phyloP scores from a whole-genome alignment of 371 early-diverging fungal species.

The Rhizopus stolonifer region DNA sequence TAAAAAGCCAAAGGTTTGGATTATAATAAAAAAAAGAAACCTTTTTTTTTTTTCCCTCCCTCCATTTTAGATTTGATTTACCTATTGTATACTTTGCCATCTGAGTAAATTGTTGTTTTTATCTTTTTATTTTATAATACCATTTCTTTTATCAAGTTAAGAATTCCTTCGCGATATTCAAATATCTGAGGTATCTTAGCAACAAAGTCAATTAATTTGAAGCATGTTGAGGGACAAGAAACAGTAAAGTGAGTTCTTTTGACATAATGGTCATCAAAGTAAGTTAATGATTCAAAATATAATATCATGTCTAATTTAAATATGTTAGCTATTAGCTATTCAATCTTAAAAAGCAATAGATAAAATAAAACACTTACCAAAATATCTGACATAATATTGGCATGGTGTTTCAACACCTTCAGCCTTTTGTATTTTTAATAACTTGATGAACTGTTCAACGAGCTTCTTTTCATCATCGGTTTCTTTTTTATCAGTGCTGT shows the following conservation, averaged over 20 bases:
- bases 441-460: constrained; percentile 9
- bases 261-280: constrained; percentile 16
- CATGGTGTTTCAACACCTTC: constrained; percentile 11
- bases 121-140: not conserved
- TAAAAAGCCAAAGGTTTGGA: constrained; percentile 12
- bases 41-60: constrained; percentile 2
- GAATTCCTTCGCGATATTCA: constrained; percentile 13
- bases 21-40: constrained; percentile 5
- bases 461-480: constrained; percentile 15
- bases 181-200: constrained; percentile 14
- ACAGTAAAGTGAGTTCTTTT: constrained; percentile 14
- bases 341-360: constrained; percentile 17
- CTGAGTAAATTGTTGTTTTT: not conserved
- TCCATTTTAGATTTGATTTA: constrained; percentile 16
- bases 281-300: constrained; percentile 13
- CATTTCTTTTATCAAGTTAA: constrained; percentile 12
- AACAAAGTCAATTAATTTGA: constrained; percentile 13
- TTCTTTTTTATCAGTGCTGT: constrained; percentile 11
- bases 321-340: constrained; percentile 15
- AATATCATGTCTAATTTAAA: constrained; percentile 17
- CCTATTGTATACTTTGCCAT: constrained; percentile 3
- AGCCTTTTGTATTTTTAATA: constrained; percentile 12
- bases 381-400: constrained; percentile 13
- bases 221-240: constrained; percentile 14
- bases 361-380: constrained; percentile 14